phyloP scores from a whole-genome alignment of 2,329 filamentous ascomycete genomes.

The Curvularia verruculosa region DNA sequence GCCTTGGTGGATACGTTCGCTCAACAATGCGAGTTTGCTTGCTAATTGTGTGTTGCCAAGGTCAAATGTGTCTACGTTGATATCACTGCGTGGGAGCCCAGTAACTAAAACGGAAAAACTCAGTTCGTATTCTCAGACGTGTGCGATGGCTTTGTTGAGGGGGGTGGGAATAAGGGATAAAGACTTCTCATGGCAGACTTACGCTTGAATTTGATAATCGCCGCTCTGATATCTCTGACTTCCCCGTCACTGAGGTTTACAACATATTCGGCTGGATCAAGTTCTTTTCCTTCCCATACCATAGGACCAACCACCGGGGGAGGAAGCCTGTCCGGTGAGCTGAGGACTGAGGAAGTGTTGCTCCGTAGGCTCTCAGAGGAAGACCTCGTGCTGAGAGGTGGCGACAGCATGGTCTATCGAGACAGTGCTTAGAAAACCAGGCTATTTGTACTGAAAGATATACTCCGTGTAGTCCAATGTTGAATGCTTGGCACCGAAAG shows the following conservation, averaged over 20 bases:
- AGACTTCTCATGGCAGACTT: constrained; percentile 19
- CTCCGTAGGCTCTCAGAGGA: constrained; percentile 43
- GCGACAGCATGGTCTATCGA: constrained; percentile 30
- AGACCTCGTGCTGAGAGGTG: constrained; percentile 35
- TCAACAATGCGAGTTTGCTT: constrained; percentile 32
- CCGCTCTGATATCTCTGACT: constrained; percentile 39
- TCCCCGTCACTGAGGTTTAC: constrained; percentile 33
- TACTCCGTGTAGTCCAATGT: background rate
- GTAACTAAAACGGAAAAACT: constrained; percentile 19
- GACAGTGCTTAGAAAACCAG: background rate
- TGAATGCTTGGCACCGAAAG: background rate
- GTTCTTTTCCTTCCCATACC: constrained; percentile 42
- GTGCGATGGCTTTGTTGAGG: too few species aligned
- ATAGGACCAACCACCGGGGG: constrained; percentile 39
- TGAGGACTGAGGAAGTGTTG: constrained; percentile 23
- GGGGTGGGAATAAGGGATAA: too few species aligned
- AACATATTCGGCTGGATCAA: constrained; percentile 37
- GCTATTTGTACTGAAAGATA: background rate
- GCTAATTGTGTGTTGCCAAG: constrained; percentile 32
- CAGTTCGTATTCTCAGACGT: constrained; percentile 1
- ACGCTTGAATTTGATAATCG: constrained; percentile 44
- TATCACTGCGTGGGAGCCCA: constrained; percentile 25
- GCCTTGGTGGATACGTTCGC: constrained; percentile 40
- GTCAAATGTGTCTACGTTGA: constrained; percentile 35
- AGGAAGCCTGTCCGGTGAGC: constrained; percentile 38